Base-by-base conservation (phyloP, 306 rosid species). In the Parietaria judaica region DNA sequence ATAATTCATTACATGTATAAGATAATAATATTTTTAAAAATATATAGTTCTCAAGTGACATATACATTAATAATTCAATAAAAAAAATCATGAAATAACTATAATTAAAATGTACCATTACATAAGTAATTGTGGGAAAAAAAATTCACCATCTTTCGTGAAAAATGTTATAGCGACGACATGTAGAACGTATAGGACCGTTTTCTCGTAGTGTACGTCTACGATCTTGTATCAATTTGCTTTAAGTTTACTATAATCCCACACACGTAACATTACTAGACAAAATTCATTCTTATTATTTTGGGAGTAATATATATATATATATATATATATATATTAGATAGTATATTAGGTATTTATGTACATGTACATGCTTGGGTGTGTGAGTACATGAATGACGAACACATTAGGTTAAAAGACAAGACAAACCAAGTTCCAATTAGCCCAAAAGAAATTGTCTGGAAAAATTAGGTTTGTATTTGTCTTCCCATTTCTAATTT, bases 341-440 rank as follows among this genome's bases (percentile, higher is more conserved):
- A 23, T 23, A 23, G 2, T 23, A 23, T 49, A 49, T 49, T 49
- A 14, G 14, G 6, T 49, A 57, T 6, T 1, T 7, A 3, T 0
- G 14, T 13, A 41, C 9, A 41, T 41, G 9, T 41, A 49, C 53
- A 49, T 5, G 13, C 10, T 4, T 49, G 53, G 5, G 53, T 5
- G 53, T 49, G 53, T 49, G 53, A 11, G 15, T 49, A n/a, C 14
- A 49, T 49, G 53, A 10, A 49, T 49, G 5, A 11, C 13, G 53
- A 49, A 10, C n/a, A 10, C 13, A 5, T 49, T 10, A 49, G 15
- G 4, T 7, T 10, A 49, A 38, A n/a, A 41, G 63, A 59, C 31
- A 15, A 38, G 11, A 43, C 11, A 41, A 59, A 11, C 45, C 80
- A 74, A 72, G 74, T 69, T 78, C 67, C 79, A 48, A 31, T 48